Percentiles rank a stretch among this genome's conserved stretches.
phyloP scores from a whole-genome alignment of 2,329 filamentous ascomycete species.

The Cercospora nicotianae region DNA sequence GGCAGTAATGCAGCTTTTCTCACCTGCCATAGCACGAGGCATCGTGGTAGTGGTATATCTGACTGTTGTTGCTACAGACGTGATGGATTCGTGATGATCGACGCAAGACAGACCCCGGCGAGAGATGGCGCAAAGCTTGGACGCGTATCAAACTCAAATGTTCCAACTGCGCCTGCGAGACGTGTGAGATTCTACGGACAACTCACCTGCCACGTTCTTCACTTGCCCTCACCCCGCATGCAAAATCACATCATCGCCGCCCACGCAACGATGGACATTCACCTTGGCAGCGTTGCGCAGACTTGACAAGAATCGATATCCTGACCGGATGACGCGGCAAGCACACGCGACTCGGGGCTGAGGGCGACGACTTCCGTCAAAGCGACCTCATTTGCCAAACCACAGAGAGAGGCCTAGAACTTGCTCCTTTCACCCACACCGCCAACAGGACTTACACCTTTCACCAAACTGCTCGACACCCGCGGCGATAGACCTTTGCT shows the following conservation, averaged over 20 bases:
- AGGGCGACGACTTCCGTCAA: not conserved
- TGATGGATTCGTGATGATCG: not conserved
- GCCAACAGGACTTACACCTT: not conserved
- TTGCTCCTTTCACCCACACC: constrained; percentile 1
- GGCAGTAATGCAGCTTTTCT: not conserved
- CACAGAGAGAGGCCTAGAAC: not conserved
- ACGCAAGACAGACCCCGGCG: not conserved
- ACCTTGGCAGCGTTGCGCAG: not conserved
- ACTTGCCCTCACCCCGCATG: not conserved
- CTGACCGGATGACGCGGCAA: constrained; percentile 5
- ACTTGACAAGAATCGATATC: not conserved
- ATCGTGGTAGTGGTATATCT: constrained; percentile 16
- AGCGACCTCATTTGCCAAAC: constrained; percentile 3
- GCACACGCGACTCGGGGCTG: constrained; percentile 1
- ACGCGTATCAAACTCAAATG: not conserved
- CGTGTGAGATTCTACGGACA: not conserved
- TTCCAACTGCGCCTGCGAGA: not conserved
- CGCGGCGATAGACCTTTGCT: not conserved
- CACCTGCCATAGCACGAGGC: constrained; percentile 33
- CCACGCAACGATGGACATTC: not conserved
- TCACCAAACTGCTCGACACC: not conserved
- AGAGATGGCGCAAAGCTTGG: not conserved
- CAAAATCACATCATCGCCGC: not conserved
- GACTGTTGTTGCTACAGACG: not conserved
- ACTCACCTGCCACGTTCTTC: not conserved